A percentile compares a stretch with the other conserved stretches of the same genome.
Evolutionary conservation across 164 flowering plant species (phyloP).

Genomic region (Nymphaea thermarum): DNA sequence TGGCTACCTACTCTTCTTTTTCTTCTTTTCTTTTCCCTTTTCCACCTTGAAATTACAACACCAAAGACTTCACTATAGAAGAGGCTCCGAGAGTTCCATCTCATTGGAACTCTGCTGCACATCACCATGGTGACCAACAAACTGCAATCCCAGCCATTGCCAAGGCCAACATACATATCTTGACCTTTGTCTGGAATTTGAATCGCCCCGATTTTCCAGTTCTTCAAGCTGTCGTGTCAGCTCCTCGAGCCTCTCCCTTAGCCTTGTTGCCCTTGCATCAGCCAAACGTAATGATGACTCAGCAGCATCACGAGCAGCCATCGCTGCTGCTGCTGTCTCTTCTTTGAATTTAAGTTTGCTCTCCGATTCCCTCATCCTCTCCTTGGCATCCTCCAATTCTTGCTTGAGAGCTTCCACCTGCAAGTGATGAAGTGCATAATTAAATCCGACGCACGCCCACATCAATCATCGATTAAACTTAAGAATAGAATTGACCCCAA

Average conservation of each 20-base stretch:
- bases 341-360: conserved; percentile 87
- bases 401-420: conserved; percentile 57
- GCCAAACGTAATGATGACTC: conserved; percentile 80
- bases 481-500: too few relatives aligned
- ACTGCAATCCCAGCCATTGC: conserved; percentile 85
- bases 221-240: conserved; percentile 77
- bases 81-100: conserved; percentile 96
- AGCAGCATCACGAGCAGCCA: conserved; percentile 95
- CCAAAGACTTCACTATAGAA: conserved; percentile 23
- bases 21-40: too few relatives aligned
- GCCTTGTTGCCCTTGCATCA: conserved; percentile 65
- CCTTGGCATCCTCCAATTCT: conserved; percentile 77
- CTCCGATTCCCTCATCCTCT: conserved; percentile 57
- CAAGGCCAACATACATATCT: conserved; percentile 97
- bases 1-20: too few relatives aligned
- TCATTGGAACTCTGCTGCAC: conserved; percentile 57
- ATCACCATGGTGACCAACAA: conserved; percentile 42
- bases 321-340: conserved; percentile 90
- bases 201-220: conserved; percentile 43
- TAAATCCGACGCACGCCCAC: too few relatives aligned
- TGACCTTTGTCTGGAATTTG: conserved; percentile 22
- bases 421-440: conserved; percentile 7
- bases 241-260: conserved; percentile 83
- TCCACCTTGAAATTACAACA: too few relatives aligned
- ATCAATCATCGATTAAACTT: too few relatives aligned